These are phyloP conservation scores for Hapsidospora chrysogenum DNA, from an alignment of 495 filamentous ascomycete species.

Conservation along the genomic window DNA sequence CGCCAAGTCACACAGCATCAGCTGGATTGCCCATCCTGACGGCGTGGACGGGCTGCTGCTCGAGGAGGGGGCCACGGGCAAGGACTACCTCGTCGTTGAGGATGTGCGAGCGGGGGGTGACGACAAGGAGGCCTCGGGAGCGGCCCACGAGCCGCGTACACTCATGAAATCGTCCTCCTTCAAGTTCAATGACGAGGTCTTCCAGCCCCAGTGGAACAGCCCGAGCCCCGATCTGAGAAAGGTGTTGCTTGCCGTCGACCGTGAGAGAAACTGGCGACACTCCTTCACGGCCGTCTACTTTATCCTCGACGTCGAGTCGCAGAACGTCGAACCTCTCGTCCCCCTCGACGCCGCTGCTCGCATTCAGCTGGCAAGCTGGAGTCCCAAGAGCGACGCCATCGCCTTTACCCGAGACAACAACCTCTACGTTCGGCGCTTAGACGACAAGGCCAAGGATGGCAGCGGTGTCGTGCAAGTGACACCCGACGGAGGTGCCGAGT, in stretches of 20 bases:
- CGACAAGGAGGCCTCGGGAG: constrained; percentile 10
- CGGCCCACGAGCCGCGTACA: constrained; percentile 33
- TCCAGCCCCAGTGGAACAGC: constrained; percentile 41
- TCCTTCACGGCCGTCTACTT: constrained; percentile 76
- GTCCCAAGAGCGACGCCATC: constrained; percentile 68
- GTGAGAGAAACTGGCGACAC: constrained; percentile 68
- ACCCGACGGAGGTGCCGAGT: constrained; percentile 63
- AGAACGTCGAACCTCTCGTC: constrained; percentile 63
- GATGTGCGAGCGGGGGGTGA: constrained; percentile 46
- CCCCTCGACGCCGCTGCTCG: constrained; percentile 45
- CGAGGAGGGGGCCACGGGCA: constrained; percentile 37
- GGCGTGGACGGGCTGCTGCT: constrained; percentile 79
- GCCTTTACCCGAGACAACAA: constrained; percentile 82
- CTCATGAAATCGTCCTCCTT: constrained; percentile 60
- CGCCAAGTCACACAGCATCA: constrained; percentile 49
- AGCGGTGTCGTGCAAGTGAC: constrained; percentile 51
- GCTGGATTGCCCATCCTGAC: constrained; percentile 73
- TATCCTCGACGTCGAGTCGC: constrained; percentile 81
- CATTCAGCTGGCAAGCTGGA: constrained; percentile 80
- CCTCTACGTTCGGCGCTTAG: constrained; percentile 59
- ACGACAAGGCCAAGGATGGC: not conserved
- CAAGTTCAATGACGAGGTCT: constrained; percentile 29
- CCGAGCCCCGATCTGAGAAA: constrained; percentile 73
- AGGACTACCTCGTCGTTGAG: constrained; percentile 72
- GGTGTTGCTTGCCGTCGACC: constrained; percentile 60